phyloP scores from a whole-genome alignment of 2,329 filamentous ascomycete species.

The Tolypocladium nubicola region DNA sequence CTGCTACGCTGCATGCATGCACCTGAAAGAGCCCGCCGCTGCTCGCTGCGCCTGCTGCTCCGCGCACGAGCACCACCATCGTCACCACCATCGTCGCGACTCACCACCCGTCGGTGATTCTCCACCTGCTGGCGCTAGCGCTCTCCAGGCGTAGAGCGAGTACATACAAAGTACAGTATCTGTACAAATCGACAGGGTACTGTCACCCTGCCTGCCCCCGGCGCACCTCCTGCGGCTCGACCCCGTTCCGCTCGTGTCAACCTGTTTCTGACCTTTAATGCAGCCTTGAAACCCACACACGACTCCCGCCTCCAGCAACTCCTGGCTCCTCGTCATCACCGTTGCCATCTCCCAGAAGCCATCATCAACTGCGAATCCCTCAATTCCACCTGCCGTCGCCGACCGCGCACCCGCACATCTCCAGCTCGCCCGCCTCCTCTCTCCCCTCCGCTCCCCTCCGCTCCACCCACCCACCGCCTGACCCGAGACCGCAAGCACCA shows the following conservation, averaged over 20 bases:
- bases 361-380: not conserved
- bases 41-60: not conserved
- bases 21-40: not conserved
- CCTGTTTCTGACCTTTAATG: conserved; percentile 4
- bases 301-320: conserved; percentile 1
- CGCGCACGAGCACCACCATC: not conserved
- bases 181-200: not conserved
- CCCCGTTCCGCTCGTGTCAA: conserved; percentile 1
- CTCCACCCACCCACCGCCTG: not conserved
- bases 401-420: not conserved
- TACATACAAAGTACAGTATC: no score
- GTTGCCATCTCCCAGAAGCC: not conserved
- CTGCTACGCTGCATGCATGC: not conserved
- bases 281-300: conserved; percentile 4
- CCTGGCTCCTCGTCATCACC: conserved; percentile 1
- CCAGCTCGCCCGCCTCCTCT: not conserved
- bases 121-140: not conserved
- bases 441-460: not conserved
- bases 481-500: not conserved
- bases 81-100: not conserved
- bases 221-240: conserved; percentile 1
- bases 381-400: not conserved
- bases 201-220: not conserved
- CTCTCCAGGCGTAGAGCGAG: not conserved
- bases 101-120: not conserved